Evolutionary conservation across 129 eudicot genomes (phyloP).

Genomic region (Helianthus tuberosus): DNA sequence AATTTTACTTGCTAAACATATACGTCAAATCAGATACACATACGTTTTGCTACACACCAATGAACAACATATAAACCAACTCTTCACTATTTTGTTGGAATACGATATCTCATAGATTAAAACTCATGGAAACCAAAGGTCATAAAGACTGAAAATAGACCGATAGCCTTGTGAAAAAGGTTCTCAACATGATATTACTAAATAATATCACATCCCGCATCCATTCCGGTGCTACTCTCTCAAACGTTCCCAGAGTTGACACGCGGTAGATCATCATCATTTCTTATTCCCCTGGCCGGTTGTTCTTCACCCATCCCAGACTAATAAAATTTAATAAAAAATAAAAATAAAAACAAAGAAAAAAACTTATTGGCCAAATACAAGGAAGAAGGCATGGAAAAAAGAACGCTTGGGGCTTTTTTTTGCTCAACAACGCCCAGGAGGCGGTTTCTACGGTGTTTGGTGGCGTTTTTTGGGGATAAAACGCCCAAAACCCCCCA

Average conservation of each 20-base stretch:
- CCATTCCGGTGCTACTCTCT: conserved; percentile 89
- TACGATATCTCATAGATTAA: background rate
- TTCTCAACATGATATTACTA: conserved; percentile 59
- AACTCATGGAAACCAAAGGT: background rate
- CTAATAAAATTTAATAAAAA: conserved; percentile 24
- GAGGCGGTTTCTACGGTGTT: background rate
- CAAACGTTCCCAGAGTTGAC: conserved; percentile 92
- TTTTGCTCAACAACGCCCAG: too few relatives aligned
- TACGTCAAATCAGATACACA: background rate
- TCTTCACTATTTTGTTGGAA: background rate
- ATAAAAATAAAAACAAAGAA: too few relatives aligned
- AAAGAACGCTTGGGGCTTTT: too few relatives aligned
- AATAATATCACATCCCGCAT: conserved; percentile 72
- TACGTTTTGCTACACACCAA: background rate
- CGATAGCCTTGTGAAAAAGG: conserved; percentile 72
- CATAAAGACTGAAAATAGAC: conserved; percentile 35
- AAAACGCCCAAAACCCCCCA: too few relatives aligned
- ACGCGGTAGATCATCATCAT: conserved; percentile 54
- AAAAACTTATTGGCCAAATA: too few relatives aligned
- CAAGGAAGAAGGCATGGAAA: background rate
- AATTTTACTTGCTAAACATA: too few relatives aligned
- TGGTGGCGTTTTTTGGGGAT: background rate
- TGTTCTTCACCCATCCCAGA: conserved; percentile 59
- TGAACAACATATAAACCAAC: background rate
- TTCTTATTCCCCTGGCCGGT: conserved; percentile 46